Base-by-base conservation (phyloP, 768 basidiomycete genomes). In the Mycena vulgaris region DNA sequence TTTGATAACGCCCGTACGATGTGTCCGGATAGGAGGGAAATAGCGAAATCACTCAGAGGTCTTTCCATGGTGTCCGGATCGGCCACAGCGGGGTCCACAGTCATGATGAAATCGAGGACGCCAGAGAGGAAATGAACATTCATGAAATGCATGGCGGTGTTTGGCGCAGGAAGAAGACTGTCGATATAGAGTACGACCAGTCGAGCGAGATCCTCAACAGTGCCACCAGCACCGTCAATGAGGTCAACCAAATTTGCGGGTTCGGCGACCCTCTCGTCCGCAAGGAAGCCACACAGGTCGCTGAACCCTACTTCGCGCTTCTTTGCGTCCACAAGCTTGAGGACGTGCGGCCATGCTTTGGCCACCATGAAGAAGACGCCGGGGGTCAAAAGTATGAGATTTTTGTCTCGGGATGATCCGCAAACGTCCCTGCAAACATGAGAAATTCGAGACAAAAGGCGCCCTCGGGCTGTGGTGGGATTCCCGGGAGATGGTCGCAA, bases 151-250 rank as follows among this genome's bases (percentile, higher is more conserved):
- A 64, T 33, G 4, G 42, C 23, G 21, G 19, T 23, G 4, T 21
- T 28, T 3, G 11, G 52, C 10, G 19, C 5, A 8, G 45, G 47
- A 30, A 59, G 13, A 33, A 66, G 25, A 1, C 31, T 47, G 9
- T 40, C 14, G 16, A 66, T 30, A 21, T 49, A 58, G 0, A 39
- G 21, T 2, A 66, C 56, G 16, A 66, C 39, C 9, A 66, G 65
- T 16, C 28, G n/a, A 7, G 65, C 47, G 37, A 58, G 27, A 28
- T 66, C n/a, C 2, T 49, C 33, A 1, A 51, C 25, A 6, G 56
- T 58, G 3, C 65, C 64, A 11, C 66, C 66, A 25, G 66, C 66
- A 14, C 66, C 66, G 19, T 67, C 58, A 10, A 60, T 25, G 1
- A 67, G 8, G 23, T 67, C 66, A 0, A 37, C 35, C 3, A 67